Base-by-base conservation (phyloP, 2,329 filamentous ascomycete genomes). In the Fusarium sambucinum region DNA sequence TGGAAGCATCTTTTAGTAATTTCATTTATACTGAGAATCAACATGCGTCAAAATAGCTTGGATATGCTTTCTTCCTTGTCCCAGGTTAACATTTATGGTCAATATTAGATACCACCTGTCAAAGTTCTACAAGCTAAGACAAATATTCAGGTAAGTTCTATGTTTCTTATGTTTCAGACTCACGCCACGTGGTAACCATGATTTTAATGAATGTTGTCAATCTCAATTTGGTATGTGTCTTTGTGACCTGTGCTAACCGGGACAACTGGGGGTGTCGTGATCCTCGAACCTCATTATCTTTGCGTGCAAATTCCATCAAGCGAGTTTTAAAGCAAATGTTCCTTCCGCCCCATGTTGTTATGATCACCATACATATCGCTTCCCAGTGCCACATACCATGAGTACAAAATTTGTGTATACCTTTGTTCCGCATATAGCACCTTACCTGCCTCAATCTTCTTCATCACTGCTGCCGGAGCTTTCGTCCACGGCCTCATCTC, bases 201-300 rank as follows among this genome's bases (percentile, higher is more conserved):
- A 11, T 11, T 9, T 11, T n/a, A 46, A 9, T 46, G 42, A 46
- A 46, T 2, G 12, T 19, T 55, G 30, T 7, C 17, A 14, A 4
- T 55, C 14, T 55, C 30, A 48, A 44, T 48, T 47, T 55, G 9
- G 25, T 47, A 29, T 37, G 1, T 54, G 29, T 47, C 41, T 30
- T 6, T 35, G 25, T 61, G 35, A 10, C 44, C 14, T 47, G 29
- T 55, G 29, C 25, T 44, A 29, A 16, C 1, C 47, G 33, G 46
- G 33, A 17, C 23, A 23, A 8, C 2, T n/a, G 5, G 25, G 5
- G 55, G 55, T 29, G 17, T 17, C 19, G 12, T 55, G 5, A 32
- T 38, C 13, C 35, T 62, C 25, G 12, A 1, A 2, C 33, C 14
- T 25, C 14, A 25, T 61, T 21, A 16, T 47, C 16, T 33, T 7